phyloP scores from a whole-genome alignment of 2,329 filamentous ascomycete genomes.

The Gnomoniopsis sp. region DNA sequence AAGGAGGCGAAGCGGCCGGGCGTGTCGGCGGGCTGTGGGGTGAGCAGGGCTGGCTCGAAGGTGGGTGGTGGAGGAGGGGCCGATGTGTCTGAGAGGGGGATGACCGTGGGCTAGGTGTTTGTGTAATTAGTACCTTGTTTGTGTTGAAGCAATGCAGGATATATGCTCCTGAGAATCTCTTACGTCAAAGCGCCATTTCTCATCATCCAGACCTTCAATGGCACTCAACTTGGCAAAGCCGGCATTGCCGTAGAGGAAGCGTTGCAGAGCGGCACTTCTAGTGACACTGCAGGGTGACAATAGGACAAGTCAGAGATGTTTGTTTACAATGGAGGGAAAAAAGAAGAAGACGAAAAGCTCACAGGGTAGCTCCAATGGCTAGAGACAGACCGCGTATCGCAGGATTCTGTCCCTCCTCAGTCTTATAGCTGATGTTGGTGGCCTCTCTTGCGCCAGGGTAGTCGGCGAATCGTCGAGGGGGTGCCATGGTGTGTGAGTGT shows the following conservation, averaged over 20 bases:
- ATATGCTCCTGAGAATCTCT: neutral
- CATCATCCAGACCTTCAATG: conserved; percentile 41
- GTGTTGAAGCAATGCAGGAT: too few relatives aligned
- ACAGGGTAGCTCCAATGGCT: conserved; percentile 44
- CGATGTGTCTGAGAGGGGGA: conserved; percentile 41
- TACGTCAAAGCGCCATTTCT: conserved; percentile 46
- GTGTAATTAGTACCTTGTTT: neutral
- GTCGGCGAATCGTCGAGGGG: conserved; percentile 32
- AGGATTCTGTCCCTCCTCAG: conserved; percentile 59
- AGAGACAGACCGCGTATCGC: conserved; percentile 64
- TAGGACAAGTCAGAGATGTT: neutral
- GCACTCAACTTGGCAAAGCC: conserved; percentile 46
- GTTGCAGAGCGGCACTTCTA: conserved; percentile 58
- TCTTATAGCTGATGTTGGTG: conserved; percentile 28
- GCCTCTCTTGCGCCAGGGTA: conserved; percentile 40
- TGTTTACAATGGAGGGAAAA: neutral
- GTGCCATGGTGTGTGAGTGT: conserved; percentile 3
- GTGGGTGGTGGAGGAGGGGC: conserved; percentile 29
- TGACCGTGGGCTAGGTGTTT: conserved; percentile 53
- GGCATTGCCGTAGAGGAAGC: conserved; percentile 68
- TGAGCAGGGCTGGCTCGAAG: conserved; percentile 39
- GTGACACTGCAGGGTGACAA: conserved; percentile 46
- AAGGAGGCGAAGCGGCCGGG: conserved; percentile 62
- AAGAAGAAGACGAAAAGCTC: conserved; percentile 6
- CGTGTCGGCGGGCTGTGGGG: conserved; percentile 37